Base-by-base conservation (phyloP, 2,329 filamentous ascomycete species). In the Biscogniauxia sp. region DNA sequence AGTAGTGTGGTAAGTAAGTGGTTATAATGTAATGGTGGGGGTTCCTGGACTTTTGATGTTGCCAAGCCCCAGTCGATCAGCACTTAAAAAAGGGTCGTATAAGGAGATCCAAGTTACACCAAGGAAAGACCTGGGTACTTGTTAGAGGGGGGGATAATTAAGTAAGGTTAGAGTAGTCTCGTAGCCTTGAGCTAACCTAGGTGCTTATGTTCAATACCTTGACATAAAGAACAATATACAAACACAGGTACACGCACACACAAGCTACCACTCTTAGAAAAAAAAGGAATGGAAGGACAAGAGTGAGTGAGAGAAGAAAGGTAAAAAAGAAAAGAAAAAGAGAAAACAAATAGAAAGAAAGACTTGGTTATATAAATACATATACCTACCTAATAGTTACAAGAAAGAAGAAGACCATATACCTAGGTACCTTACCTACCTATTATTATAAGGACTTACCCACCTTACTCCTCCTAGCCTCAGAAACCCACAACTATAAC, bases 31-130 rank as follows among this genome's bases (percentile, higher is more conserved):
- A 45, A 32, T 20, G 51, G 28, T 45, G 57, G 60, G 61, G 64
- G 64, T 49, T 26, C 26, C 53, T 56, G 52, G 51, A 23, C 55
- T 58, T 66, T 64, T 55, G 45, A 63, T 57, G 51, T 61, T 65
- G 61, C 62, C 63, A 66, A 66, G 64, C 49, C 62, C 51, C 55
- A 32, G 15, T 6, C 37, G 37, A 45, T 45, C 37, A 45, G 37
- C 37, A 45, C 15, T n/a, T 59, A 56, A 55, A 58, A 32, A 53
- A 20, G 41, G 41, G 56, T n/a, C n/a, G 32, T 58, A 58, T 59
- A 23, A 53, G 37, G 37, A n/a, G 55, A 17, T 2, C n/a, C 20
- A 26, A 51, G 23, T 26, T 45, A 45, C 37, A 45, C 20, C 19
- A 51, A 6, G 19, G 26, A 60, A 60, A 56, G 52, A 49, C 45